Evolutionary conservation across 2,329 filamentous ascomycete species (phyloP).

Genomic region (Aspergillus versicolor): DNA sequence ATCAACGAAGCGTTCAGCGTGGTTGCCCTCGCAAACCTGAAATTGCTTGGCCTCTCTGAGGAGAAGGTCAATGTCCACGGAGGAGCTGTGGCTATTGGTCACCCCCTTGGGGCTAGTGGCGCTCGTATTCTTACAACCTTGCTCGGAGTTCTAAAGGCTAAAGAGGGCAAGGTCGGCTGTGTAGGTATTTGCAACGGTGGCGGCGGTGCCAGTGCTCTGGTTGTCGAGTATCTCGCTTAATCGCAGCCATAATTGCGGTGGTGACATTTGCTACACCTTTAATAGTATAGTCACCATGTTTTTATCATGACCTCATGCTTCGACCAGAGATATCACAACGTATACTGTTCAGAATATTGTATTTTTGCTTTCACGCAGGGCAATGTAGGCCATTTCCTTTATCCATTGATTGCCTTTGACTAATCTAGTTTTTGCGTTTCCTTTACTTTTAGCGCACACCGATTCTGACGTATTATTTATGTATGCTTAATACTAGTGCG

Average conservation of each 20-base stretch:
- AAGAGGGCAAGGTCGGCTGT: conserved; percentile 89
- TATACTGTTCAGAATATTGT: neutral
- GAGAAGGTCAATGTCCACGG: conserved; percentile 95
- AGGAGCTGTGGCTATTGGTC: conserved; percentile 91
- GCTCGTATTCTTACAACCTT: conserved; percentile 91
- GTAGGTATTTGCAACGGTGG: conserved; percentile 98
- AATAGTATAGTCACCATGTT: neutral
- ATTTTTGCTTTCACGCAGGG: neutral
- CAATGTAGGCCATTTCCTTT: too few species aligned
- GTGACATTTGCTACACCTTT: neutral
- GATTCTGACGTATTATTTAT: too few species aligned
- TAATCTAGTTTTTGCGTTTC: too few species aligned
- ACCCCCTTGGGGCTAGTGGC: conserved; percentile 90
- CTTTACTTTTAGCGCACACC: too few species aligned
- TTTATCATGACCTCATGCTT: conserved; percentile 7
- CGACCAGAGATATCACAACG: neutral
- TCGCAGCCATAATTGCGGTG: neutral
- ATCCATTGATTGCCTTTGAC: too few species aligned
- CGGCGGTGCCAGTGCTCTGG: conserved; percentile 88
- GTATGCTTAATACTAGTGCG: too few species aligned
- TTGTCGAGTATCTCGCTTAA: conserved; percentile 67
- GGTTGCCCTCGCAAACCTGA: conserved; percentile 93
- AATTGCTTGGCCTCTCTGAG: conserved; percentile 74
- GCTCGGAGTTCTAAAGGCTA: conserved; percentile 82
- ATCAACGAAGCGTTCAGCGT: conserved; percentile 99